Base-by-base conservation (phyloP, 2,329 filamentous ascomycete species). In the Scedosporium boydii region DNA sequence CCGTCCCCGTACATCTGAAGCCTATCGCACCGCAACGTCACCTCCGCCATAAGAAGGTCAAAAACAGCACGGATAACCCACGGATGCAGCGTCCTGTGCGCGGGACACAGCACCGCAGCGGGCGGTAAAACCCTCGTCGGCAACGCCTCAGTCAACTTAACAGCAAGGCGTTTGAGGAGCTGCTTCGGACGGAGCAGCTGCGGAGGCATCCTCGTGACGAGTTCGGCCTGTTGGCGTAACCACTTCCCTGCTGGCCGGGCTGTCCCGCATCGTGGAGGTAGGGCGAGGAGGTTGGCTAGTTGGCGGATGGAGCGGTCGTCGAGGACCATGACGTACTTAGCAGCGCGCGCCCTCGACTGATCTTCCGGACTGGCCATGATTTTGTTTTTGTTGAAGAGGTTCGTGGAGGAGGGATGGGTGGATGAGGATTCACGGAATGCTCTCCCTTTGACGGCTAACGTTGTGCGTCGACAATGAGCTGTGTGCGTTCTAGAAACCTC, bases 1-100 rank as follows among this genome's bases (percentile, higher is more conserved):
- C 58, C 21, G 7, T 34, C 42, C 27, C 44, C 6, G 63, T 69
- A 67, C 6, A 57, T 59, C 9, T 74, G 70, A 53, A 75, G 68
- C 1, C 65, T 65, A 16, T 70, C 67, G 2, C 71, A 64, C 12
- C 71, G 72, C 5, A 67, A 66, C 0, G 74, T 79, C 29, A 73
- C 71, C 68, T 83, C 81, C 6, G 73, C 69, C 0, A 69, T 70
- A 6, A 83, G 58, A 5, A 77, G 70, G 18, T 74, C 58, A 67
- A 78, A 78, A n/a, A 82, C 67, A 18, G 72, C 71, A 53, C 75
- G 76, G 16, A 82, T 75, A 10, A 81, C 65, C 46, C 71, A 73
- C 0, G 77, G 71, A 48, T 81, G 73, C 4, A 83, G 73, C 0
- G 42, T 61, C 26, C 71, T 66, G 66, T 83, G 80, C 3, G 67